Base-by-base conservation (phyloP, 345 rosid genomes). In the Melaleuca quinquenervia region DNA sequence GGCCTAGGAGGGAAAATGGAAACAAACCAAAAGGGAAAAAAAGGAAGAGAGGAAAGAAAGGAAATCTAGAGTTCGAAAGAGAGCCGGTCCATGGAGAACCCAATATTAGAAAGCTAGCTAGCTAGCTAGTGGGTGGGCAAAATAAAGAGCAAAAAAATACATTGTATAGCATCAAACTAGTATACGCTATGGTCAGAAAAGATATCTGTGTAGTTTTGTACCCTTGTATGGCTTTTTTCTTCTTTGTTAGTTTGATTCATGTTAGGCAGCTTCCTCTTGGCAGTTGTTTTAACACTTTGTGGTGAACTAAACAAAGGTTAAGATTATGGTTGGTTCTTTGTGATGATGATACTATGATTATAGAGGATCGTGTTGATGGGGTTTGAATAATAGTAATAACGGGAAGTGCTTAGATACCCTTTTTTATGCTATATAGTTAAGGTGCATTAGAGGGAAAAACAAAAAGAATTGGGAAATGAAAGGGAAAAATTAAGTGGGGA, bases 261-360 rank as follows among this genome's bases (percentile, higher is more conserved):
- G 80, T 32, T 64, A 64, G 45, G 45, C 76, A 64, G 76, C 76
- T 64, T 64, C 45, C 76, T 64, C 12, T 32, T 20, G 64, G 36
- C 21, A 64, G 82, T 58, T 82, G 76, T 27, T 9, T 9, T 56
- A 24, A 10, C 49, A 49, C 48, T 70, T 70, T 75, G 29, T 50
- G 55, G 70, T 82, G 56, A 56, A 49, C 50, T 76, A 84, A 80
- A 22, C 49, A 85, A 62, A 27, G 52, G 52, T 52, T 83, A 4
- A 84, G 49, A 29, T 82, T 78, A 45, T 51, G 86, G 55, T 78
- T 50, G 74, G 22, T 22, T 75, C 20, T n/a, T n/a, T 74, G 83
- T 41, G 54, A 86, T 90, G 84, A 87, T 85, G 87, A 83, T 86
- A 58, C 85, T 78, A 88, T 90, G 89, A 89, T 90, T 87, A 76